These are phyloP conservation scores for Astrothelium subdiscretum DNA, from an alignment of 495 filamentous ascomycete genomes.

Conservation along the genomic window DNA sequence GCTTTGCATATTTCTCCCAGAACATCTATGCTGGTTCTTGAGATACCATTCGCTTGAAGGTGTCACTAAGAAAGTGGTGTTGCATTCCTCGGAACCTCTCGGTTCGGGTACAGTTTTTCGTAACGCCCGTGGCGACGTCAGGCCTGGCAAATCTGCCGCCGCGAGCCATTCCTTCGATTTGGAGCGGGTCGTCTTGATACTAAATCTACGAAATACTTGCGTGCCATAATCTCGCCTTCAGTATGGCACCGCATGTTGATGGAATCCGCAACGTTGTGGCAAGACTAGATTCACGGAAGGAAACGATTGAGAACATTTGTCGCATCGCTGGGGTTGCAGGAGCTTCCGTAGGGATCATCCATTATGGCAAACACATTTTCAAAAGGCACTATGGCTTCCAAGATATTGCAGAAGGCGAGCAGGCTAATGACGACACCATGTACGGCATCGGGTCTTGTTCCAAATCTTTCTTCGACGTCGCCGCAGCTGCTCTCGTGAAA, in stretches of 20 bases:
- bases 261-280: neutral
- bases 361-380: neutral
- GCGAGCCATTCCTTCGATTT: neutral
- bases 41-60: neutral
- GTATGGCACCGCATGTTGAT: neutral
- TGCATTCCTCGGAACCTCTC: neutral
- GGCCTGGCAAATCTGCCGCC: neutral
- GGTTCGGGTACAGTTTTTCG: neutral
- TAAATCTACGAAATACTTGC: neutral
- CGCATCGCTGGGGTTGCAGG: neutral
- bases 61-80: neutral
- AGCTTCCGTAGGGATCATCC: neutral
- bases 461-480: neutral
- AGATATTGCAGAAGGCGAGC: neutral
- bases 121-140: neutral
- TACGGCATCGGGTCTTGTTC: neutral
- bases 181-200: neutral
- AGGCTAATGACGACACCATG: neutral
- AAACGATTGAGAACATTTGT: neutral
- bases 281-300: neutral
- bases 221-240: neutral
- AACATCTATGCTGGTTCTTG: neutral
- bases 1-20: neutral
- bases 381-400: neutral
- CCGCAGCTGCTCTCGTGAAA: neutral